Percentiles rank a stretch among this genome's conserved stretches.
phyloP scores from a whole-genome alignment of 2,329 filamentous ascomycete species.

The Verticillium zaregamsianum region DNA sequence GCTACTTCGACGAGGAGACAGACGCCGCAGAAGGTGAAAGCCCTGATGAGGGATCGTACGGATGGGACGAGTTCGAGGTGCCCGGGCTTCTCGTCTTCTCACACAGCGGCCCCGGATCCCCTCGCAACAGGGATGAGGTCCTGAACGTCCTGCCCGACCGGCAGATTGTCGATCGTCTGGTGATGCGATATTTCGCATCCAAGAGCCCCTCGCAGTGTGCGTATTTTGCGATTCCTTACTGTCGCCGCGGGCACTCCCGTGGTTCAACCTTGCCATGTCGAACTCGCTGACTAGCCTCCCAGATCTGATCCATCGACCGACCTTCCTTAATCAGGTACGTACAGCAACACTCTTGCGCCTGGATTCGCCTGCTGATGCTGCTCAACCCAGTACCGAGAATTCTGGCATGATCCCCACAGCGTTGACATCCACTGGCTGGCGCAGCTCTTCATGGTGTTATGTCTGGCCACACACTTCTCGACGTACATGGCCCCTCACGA shows the following conservation, averaged over 20 bases:
- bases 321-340: conserved; percentile 40
- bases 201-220: conserved; percentile 48
- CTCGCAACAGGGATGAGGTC: conserved; percentile 38
- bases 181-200: conserved; percentile 50
- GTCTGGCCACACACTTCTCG: conserved; percentile 39
- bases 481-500: conserved; percentile 39
- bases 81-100: conserved; percentile 40
- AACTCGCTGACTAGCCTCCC: conserved; percentile 6
- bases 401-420: conserved; percentile 39
- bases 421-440: conserved; percentile 44
- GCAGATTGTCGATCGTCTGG: conserved; percentile 41
- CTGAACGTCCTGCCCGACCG: conserved; percentile 43
- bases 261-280: conserved; percentile 3
- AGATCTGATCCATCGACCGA: conserved; percentile 52
- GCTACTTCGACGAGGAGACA: conserved; percentile 47
- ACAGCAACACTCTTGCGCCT: neutral
- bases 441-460: conserved; percentile 44
- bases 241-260: too few relatives aligned
- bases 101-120: conserved; percentile 22
- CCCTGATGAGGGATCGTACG: conserved; percentile 16
- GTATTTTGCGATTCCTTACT: conserved; percentile 9
- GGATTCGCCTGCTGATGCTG: neutral
- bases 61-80: conserved; percentile 28
- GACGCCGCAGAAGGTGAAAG: conserved; percentile 30
- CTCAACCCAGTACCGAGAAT: conserved; percentile 38